Percentiles rank a stretch among this genome's conserved stretches.
phyloP scores from a whole-genome alignment of 2,329 filamentous ascomycete species.

The Myriosclerotinia curreyana region DNA sequence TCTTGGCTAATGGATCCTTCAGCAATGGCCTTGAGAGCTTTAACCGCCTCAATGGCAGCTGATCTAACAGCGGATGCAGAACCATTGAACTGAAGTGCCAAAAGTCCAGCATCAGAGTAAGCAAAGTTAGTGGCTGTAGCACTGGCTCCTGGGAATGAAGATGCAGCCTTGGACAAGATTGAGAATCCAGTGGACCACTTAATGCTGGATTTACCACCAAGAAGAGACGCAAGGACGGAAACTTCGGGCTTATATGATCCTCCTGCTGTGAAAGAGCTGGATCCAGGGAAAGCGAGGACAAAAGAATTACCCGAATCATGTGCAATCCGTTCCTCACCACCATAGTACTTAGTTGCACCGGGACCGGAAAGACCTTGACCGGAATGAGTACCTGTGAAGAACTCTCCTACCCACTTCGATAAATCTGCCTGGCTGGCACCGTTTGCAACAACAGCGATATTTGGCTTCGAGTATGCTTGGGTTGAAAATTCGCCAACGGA shows the following conservation, averaged over 20 bases:
- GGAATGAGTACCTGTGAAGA: constrained; percentile 73
- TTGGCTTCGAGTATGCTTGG: constrained; percentile 80
- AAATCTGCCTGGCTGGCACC: constrained; percentile 75
- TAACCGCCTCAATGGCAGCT: constrained; percentile 73
- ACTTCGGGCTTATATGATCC: constrained; percentile 84
- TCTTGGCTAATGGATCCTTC: constrained; percentile 75
- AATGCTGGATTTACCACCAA: constrained; percentile 86
- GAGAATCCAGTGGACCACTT: constrained; percentile 97
- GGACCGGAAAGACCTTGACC: constrained; percentile 53
- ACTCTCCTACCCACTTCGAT: constrained; percentile 86
- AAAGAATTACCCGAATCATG: constrained; percentile 75
- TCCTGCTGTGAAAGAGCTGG: constrained; percentile 65
- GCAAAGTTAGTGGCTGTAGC: constrained; percentile 73
- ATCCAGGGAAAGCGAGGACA: constrained; percentile 90
- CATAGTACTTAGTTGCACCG: constrained; percentile 78
- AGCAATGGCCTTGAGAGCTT: constrained; percentile 77
- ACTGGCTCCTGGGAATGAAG: constrained; percentile 61
- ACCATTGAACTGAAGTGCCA: constrained; percentile 79
- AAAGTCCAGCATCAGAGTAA: constrained; percentile 92
- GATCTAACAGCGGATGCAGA: constrained; percentile 68
- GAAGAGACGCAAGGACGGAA: constrained; percentile 79
- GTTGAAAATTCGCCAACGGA: constrained; percentile 72
- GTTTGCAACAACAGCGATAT: constrained; percentile 88
- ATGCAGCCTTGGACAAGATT: constrained; percentile 75
- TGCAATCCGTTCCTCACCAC: constrained; percentile 87